Evolutionary conservation across 2,329 filamentous ascomycete genomes (phyloP).

Genomic region (Microsporum audouinii): DNA sequence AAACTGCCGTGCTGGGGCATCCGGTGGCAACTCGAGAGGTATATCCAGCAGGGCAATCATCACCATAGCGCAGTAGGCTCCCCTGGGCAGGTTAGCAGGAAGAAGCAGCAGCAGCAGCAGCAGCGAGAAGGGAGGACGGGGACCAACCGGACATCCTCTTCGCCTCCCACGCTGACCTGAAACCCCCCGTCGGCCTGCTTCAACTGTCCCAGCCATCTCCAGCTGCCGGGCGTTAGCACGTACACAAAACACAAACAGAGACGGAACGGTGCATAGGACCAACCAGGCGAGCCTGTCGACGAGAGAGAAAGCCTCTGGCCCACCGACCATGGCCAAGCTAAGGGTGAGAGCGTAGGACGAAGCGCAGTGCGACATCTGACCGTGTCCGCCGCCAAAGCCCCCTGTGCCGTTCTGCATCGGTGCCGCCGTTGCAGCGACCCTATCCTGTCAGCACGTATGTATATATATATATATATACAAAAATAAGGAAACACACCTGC

Average conservation of each 20-base stretch:
- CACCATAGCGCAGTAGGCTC: slow-evolving; percentile 82
- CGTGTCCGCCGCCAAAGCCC: slow-evolving; percentile 88
- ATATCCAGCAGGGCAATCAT: slow-evolving; percentile 73
- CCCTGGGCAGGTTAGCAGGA: slow-evolving; percentile 26
- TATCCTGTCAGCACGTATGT: slow-evolving; percentile 18
- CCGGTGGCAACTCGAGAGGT: slow-evolving; percentile 63
- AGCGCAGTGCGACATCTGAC: slow-evolving; percentile 78
- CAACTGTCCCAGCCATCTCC: slow-evolving; percentile 76
- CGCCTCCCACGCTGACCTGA: slow-evolving; percentile 70
- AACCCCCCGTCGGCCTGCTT: slow-evolving; percentile 90
- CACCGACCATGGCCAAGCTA: slow-evolving; percentile 66
- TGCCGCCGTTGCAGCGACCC: slow-evolving; percentile 59
- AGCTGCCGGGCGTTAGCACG: slow-evolving; percentile 33
- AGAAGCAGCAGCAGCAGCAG: too few species aligned
- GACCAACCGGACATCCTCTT: slow-evolving; percentile 76
- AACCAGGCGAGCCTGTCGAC: slow-evolving; percentile 69
- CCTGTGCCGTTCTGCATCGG: slow-evolving; percentile 73
- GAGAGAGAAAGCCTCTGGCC: slow-evolving; percentile 58
- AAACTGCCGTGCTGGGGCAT: slow-evolving; percentile 54
- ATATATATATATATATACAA: not conserved
- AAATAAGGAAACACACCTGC: not conserved
- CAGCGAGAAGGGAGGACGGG: not conserved
- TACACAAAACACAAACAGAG: not conserved
- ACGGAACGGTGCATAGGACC: slow-evolving; percentile 4
- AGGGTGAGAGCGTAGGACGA: slow-evolving; percentile 78